Conservation (phyloP, 2,329 filamentous ascomycete genomes). For the Aspergillus phoenicis region DNA sequence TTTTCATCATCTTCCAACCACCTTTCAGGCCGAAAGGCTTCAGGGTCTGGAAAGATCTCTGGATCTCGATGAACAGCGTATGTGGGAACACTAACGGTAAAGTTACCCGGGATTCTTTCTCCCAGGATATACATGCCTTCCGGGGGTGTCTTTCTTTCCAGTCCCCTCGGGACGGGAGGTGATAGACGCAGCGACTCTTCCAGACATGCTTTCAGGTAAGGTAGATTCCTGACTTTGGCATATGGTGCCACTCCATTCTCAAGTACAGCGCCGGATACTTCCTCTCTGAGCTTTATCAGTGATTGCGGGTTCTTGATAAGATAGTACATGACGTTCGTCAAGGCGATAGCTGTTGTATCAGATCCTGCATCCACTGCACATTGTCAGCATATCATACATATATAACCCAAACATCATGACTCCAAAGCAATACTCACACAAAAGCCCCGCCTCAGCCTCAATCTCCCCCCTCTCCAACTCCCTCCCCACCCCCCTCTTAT, state of each 20-base stretch:
- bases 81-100: not conserved
- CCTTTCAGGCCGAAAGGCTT: not conserved
- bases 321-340: conserved; percentile 24
- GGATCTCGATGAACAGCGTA: not conserved
- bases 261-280: not conserved
- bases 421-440: not conserved
- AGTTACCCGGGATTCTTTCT: not conserved
- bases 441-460: not conserved
- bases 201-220: not conserved
- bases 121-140: not conserved
- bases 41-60: not conserved
- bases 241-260: not conserved
- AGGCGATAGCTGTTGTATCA: conserved; percentile 23
- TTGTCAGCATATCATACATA: not conserved
- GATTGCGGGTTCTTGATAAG: conserved; percentile 20
- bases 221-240: not conserved
- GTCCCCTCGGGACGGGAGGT: not conserved
- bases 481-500: not conserved
- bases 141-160: not conserved
- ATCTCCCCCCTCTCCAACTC: not conserved
- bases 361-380: conserved; percentile 3
- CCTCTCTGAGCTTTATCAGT: not conserved
- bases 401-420: not conserved
- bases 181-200: not conserved
- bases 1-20: not conserved